Conservation (phyloP, 2,329 filamentous ascomycete genomes). For the Sarocladiaceae sp. region DNA sequence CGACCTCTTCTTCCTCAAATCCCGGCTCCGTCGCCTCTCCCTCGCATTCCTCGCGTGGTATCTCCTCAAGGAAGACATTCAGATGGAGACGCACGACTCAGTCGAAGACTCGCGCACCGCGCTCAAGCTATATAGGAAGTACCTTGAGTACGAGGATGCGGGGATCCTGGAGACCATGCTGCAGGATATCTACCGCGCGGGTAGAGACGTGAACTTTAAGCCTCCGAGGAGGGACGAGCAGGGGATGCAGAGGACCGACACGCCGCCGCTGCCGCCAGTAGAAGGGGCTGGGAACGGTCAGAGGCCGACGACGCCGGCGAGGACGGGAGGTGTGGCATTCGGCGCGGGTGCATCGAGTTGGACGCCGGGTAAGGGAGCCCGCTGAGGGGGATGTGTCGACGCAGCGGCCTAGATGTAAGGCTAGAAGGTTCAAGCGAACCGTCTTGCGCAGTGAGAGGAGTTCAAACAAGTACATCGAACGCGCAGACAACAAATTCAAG, state of each 20-base stretch:
- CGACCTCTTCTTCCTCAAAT: conserved; percentile 78
- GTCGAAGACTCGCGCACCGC: conserved; percentile 94
- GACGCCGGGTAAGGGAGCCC: conserved; percentile 42
- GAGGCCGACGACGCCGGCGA: conserved; percentile 40
- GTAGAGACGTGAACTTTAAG: conserved; percentile 43
- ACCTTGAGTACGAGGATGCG: conserved; percentile 79
- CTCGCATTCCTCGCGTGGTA: conserved; percentile 89
- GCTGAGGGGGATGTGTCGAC: conserved; percentile 20
- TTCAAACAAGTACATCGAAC: too few relatives aligned
- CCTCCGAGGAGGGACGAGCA: conserved; percentile 41
- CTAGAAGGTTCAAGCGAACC: too few relatives aligned
- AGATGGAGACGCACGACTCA: conserved; percentile 85
- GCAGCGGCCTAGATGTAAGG: too few relatives aligned
- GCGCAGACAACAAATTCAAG: too few relatives aligned
- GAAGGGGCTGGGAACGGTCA: conserved; percentile 22
- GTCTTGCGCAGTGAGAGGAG: too few relatives aligned
- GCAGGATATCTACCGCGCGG: conserved; percentile 69
- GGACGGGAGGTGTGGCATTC: conserved; percentile 29
- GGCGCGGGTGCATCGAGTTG: conserved; percentile 29
- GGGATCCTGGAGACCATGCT: conserved; percentile 79
- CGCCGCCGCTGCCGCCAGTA: conserved; percentile 38
- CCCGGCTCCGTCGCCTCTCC: conserved; percentile 77
- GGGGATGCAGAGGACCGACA: conserved; percentile 42
- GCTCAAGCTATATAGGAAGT: conserved; percentile 81
- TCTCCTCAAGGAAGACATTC: conserved; percentile 88